phyloP scores from a whole-genome alignment of 2,329 filamentous ascomycete species.

The Calonectria leucothoes region DNA sequence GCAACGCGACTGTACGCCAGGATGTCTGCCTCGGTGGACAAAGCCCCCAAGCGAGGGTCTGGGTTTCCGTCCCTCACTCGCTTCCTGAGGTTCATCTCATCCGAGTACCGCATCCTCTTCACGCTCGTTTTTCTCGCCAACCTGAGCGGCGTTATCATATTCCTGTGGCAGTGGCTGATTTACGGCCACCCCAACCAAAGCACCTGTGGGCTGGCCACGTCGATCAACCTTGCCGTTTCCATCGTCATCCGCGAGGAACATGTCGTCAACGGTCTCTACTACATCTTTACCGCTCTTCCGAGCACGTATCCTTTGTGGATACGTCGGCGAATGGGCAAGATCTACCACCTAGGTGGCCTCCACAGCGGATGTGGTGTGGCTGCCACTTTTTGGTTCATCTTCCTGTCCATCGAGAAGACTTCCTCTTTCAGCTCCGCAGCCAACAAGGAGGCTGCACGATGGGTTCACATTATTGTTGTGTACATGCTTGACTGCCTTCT shows the following conservation, averaged over 20 bases:
- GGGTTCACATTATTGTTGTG: neutral
- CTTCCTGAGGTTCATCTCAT: conserved; percentile 34
- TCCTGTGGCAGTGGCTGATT: neutral
- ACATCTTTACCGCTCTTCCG: neutral
- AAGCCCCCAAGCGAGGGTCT: neutral
- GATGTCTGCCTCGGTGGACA: neutral
- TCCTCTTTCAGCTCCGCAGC: neutral
- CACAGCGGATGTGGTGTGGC: neutral
- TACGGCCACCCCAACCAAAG: neutral
- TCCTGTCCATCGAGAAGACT: conserved; percentile 1
- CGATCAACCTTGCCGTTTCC: neutral
- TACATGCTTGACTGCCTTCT: neutral
- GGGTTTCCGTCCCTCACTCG: conserved; percentile 32
- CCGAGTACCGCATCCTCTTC: conserved; percentile 62
- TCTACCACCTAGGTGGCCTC: neutral
- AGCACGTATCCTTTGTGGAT: neutral
- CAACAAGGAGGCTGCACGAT: neutral
- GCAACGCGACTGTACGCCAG: neutral
- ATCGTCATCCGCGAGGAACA: neutral
- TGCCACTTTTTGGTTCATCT: neutral
- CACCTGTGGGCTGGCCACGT: neutral
- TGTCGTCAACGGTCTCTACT: neutral
- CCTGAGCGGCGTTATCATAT: conserved; percentile 37
- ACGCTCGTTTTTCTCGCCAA: conserved; percentile 60
- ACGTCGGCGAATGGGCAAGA: neutral